Percentiles rank a stretch among this genome's conserved stretches.
phyloP scores from a whole-genome alignment of 805 yeast genomes.

The Wickerhamiella cacticola region DNA sequence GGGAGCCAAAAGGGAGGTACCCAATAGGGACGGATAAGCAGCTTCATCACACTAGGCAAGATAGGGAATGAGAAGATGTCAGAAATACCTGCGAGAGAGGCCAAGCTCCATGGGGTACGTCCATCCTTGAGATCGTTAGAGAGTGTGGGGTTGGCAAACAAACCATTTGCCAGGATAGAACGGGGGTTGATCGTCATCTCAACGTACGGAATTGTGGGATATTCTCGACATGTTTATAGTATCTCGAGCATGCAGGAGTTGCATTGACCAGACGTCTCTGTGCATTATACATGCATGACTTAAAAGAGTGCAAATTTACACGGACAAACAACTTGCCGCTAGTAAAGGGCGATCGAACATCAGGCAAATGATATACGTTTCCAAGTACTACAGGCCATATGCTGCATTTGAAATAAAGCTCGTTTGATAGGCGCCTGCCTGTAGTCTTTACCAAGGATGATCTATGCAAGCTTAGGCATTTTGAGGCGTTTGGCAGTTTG shows the following conservation, averaged over 20 bases:
- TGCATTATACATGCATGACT: background rate
- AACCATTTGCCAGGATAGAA: background rate
- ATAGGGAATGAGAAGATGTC: slow-evolving; percentile 17
- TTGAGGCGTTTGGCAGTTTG: background rate
- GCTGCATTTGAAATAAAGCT: too few species aligned
- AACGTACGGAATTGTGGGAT: background rate
- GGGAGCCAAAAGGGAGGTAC: slow-evolving; percentile 7
- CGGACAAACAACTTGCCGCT: too few species aligned
- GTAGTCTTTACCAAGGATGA: too few species aligned
- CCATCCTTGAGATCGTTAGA: background rate
- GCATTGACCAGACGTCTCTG: too few species aligned
- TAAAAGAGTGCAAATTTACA: too few species aligned
- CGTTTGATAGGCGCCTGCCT: too few species aligned
- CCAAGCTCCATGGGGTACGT: background rate
- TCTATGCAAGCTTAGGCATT: too few species aligned
- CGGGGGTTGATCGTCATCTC: background rate
- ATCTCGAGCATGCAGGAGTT: too few species aligned
- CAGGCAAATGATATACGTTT: too few species aligned
- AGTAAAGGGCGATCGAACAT: too few species aligned
- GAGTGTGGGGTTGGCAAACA: background rate
- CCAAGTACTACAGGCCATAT: too few species aligned
- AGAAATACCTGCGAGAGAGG: slow-evolving; percentile 4
- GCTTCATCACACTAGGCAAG: slow-evolving; percentile 28
- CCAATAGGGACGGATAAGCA: slow-evolving; percentile 18
- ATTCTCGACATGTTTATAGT: too few species aligned